Conservation (phyloP, 345 rosid genomes). For the Brassica nigra region DNA sequence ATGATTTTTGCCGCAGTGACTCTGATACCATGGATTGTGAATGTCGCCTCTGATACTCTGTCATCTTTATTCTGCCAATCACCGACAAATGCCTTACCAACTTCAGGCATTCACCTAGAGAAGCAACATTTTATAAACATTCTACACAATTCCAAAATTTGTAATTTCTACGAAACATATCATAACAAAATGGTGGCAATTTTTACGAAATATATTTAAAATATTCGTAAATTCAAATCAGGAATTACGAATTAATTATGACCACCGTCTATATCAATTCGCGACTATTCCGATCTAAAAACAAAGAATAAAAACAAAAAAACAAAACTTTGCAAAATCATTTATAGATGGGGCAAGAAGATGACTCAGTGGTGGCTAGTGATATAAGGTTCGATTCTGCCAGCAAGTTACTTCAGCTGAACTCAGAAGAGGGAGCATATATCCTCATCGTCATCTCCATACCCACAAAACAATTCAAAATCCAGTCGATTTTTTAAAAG, state of each 20-base stretch:
- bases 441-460: neutral
- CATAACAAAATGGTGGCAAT: neutral
- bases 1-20: no score
- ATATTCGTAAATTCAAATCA: no score
- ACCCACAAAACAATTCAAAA: no score
- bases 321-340: neutral
- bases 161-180: no score
- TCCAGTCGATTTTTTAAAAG: neutral
- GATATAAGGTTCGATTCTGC: neutral
- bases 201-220: neutral
- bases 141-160: no score
- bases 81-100: no score
- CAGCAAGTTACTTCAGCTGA: neutral
- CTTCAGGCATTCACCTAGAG: no score
- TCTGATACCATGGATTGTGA: no score
- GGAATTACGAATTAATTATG: conserved; percentile 1
- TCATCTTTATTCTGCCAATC: no score
- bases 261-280: neutral
- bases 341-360: neutral
- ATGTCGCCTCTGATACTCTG: no score
- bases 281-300: neutral
- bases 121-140: no score
- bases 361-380: neutral
- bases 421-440: neutral
- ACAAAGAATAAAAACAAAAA: neutral